These are phyloP conservation scores for Colletotrichum lini DNA, from an alignment of 2,329 filamentous ascomycete species.

Conservation along the genomic window DNA sequence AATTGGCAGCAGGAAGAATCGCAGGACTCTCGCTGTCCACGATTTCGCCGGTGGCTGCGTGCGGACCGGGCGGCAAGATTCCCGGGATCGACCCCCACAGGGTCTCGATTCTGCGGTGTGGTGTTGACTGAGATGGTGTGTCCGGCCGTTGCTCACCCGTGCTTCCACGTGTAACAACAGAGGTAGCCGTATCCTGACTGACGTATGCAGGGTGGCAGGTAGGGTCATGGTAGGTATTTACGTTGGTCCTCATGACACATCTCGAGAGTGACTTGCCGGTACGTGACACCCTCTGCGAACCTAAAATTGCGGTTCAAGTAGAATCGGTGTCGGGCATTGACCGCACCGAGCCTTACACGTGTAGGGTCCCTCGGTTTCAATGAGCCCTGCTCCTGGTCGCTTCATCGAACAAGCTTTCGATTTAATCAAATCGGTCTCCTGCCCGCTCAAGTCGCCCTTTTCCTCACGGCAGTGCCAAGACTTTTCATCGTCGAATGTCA, in stretches of 20 bases:
- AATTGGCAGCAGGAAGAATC: constrained; percentile 12
- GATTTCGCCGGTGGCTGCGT: constrained; percentile 29
- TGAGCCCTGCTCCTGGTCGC: constrained; percentile 31
- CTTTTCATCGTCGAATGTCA: constrained; percentile 1
- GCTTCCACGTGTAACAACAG: constrained; percentile 35
- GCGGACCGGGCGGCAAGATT: constrained; percentile 35
- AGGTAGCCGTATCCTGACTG: constrained; percentile 31
- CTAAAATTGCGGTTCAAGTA: constrained; percentile 38
- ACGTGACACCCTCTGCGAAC: constrained; percentile 37
- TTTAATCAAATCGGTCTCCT: constrained; percentile 38
- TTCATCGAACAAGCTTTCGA: constrained; percentile 34
- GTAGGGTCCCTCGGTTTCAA: constrained; percentile 17
- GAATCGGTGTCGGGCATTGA: constrained; percentile 16
- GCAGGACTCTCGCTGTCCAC: constrained; percentile 22
- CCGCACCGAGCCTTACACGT: constrained; percentile 24
- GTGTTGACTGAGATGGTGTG: constrained; percentile 25
- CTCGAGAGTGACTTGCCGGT: constrained; percentile 30
- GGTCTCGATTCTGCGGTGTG: constrained; percentile 8
- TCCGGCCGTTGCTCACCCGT: constrained; percentile 31
- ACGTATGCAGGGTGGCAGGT: constrained; percentile 30
- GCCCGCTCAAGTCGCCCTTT: background rate
- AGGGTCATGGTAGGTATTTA: constrained; percentile 22
- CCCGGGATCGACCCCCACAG: constrained; percentile 36
- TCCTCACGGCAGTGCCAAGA: constrained; percentile 19
- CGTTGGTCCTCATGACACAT: constrained; percentile 33